Percentiles rank a stretch among this genome's conserved stretches.
Conservation (phyloP, 768 basidiomycete species). For the Ramaria sp. region DNA sequence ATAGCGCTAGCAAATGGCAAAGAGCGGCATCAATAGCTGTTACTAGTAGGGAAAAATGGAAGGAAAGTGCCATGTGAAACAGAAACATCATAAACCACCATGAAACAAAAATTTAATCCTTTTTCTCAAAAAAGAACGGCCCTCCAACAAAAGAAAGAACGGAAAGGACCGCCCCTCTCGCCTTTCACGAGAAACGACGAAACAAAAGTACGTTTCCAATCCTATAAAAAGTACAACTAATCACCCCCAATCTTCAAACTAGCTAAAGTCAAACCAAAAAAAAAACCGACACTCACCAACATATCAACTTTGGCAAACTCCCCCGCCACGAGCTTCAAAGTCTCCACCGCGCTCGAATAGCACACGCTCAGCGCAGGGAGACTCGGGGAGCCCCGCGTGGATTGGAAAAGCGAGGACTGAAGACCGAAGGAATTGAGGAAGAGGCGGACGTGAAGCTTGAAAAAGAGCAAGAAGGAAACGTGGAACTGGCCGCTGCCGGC, state of each 20-base stretch:
- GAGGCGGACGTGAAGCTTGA: slow-evolving; percentile 66
- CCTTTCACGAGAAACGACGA: too few relatives aligned
- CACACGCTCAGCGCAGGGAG: slow-evolving; percentile 60
- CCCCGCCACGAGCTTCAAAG: slow-evolving; percentile 57
- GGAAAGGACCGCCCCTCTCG: too few relatives aligned
- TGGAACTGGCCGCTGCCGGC: slow-evolving; percentile 71
- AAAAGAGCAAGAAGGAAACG: slow-evolving; percentile 60
- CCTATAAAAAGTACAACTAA: too few relatives aligned
- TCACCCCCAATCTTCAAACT: too few relatives aligned
- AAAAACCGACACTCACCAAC: slow-evolving; percentile 40
- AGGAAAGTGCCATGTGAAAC: too few relatives aligned
- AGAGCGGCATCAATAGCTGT: too few relatives aligned
- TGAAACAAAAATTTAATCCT: not conserved
- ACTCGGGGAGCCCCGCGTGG: slow-evolving; percentile 42
- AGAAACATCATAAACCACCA: not conserved
- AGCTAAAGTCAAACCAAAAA: too few relatives aligned
- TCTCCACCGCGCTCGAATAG: slow-evolving; percentile 62
- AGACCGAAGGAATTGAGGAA: slow-evolving; percentile 82
- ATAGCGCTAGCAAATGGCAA: slow-evolving; percentile 50
- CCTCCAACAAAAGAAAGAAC: too few relatives aligned
- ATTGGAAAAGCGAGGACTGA: slow-evolving; percentile 31
- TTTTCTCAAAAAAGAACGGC: too few relatives aligned
- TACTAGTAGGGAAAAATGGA: too few relatives aligned
- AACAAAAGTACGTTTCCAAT: too few relatives aligned
- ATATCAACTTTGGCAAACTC: slow-evolving; percentile 68